These are phyloP conservation scores for Fraxinus sp. DNA, from an alignment of 305 asterid genomes.

Conservation along the genomic window DNA sequence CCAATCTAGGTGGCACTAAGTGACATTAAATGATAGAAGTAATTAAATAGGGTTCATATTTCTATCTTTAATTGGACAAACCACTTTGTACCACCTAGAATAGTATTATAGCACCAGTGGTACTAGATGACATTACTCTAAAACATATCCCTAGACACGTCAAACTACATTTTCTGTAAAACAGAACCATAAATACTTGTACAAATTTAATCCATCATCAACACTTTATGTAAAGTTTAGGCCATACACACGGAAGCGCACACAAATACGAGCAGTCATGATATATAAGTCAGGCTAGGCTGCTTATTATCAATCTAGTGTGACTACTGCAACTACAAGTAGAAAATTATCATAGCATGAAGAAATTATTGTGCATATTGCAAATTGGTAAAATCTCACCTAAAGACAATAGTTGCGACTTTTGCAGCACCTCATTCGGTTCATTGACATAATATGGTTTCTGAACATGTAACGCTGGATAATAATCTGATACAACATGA, in stretches of 20 bases:
- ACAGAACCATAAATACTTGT: neutral
- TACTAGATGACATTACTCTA: neutral
- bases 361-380: neutral
- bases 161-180: neutral
- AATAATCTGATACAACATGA: constrained; percentile 35
- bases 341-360: neutral
- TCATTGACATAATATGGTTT: constrained; percentile 50
- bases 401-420: constrained; percentile 53
- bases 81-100: neutral
- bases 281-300: neutral
- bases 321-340: neutral
- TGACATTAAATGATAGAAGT: too few species aligned
- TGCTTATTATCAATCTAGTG: neutral
- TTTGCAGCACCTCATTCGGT: constrained; percentile 54
- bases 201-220: neutral
- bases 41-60: neutral
- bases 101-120: neutral
- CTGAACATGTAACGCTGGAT: constrained; percentile 32
- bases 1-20: neutral
- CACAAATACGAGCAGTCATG: neutral
- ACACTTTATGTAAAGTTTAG: neutral
- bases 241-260: neutral
- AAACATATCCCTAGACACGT: neutral
- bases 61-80: neutral
- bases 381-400: constrained; percentile 38